Percentiles rank a stretch among this genome's conserved stretches.
phyloP scores from a whole-genome alignment of 768 basidiomycete species.

The Termitomyces bulborhizus region DNA sequence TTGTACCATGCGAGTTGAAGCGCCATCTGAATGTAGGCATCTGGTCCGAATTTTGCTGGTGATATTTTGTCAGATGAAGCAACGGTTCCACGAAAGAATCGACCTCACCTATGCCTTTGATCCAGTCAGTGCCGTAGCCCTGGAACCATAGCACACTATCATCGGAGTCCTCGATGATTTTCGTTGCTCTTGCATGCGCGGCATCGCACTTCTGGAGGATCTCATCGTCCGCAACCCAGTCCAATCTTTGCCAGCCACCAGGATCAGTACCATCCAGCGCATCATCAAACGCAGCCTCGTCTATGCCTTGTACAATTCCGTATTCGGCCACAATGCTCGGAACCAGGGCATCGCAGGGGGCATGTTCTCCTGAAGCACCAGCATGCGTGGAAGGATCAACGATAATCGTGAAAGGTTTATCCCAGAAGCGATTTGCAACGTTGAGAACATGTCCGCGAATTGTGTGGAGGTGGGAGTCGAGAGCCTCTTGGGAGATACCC shows the following conservation, averaged over 20 bases:
- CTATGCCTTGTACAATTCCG: conserved; percentile 63
- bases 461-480: conserved; percentile 74
- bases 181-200: conserved; percentile 51
- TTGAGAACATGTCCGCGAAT: conserved; percentile 57
- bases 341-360: conserved; percentile 83
- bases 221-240: conserved; percentile 67
- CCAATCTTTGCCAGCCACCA: conserved; percentile 52
- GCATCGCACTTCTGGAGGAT: conserved; percentile 49
- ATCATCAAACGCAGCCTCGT: conserved; percentile 36
- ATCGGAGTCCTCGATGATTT: conserved; percentile 73
- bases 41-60: conserved; percentile 48
- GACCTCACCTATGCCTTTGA: conserved; percentile 61
- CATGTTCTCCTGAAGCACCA: conserved; percentile 87
- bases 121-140: conserved; percentile 84
- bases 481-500: conserved; percentile 26
- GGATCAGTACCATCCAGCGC: conserved; percentile 7
- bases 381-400: conserved; percentile 84
- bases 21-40: conserved; percentile 88
- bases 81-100: neutral
- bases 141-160: conserved; percentile 77
- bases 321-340: conserved; percentile 87
- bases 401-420: conserved; percentile 78
- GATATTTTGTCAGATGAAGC: neutral
- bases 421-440: conserved; percentile 81
- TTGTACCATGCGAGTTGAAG: conserved; percentile 90